Evolutionary conservation across 2,329 filamentous ascomycete species (phyloP), one percentile per base, ranked within the genome.

Genomic region (Hysterium pulicare): DNA sequence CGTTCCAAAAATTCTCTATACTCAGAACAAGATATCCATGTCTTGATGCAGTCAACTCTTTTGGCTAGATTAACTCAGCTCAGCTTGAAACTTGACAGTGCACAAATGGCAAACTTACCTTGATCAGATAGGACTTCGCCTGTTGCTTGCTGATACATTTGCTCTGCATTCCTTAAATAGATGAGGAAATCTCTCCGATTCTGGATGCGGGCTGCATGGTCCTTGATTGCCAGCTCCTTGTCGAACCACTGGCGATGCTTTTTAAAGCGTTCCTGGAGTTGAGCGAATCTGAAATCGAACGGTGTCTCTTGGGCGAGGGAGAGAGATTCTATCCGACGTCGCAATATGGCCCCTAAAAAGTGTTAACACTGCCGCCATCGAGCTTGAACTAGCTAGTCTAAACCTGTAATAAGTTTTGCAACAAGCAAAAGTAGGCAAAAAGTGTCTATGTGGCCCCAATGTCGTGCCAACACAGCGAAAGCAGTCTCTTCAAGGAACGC

Each of bases 251-350:
- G 45, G 31, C 45, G 52, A 32, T 61, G 57, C 10, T 46, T 47
- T 19, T 32, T 33, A 15, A 64, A 38, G n/a, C 54, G 45, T 33
- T 47, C 36, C 28, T 60, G 54, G 9, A 62, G 38, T 13, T 48
- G 50, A 4, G 54, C 45, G 34, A 64, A 55, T 8, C 60, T 53
- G n/a, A 58, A 58, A 44, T 64, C 58, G 19, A 64, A 48, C 22
- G 60, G 58, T 32, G 54, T 45, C 60, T 55, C 62, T 30, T 48
- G 21, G 42, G 48, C 40, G 28, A 47, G 38, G 37, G 50, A 40
- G 20, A 26, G 37, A 24, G 50, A 40, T 37, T 45, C 41, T 35
- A 47, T 22, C 23, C 38, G 42, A 49, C 54, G 50, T 36, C 49
- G 53, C 44, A 47, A 50, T 53, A 28, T 17, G 7, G 37, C 35